Evolutionary conservation across 2,329 filamentous ascomycete genomes (phyloP).

Genomic region (Fusarium buharicum): DNA sequence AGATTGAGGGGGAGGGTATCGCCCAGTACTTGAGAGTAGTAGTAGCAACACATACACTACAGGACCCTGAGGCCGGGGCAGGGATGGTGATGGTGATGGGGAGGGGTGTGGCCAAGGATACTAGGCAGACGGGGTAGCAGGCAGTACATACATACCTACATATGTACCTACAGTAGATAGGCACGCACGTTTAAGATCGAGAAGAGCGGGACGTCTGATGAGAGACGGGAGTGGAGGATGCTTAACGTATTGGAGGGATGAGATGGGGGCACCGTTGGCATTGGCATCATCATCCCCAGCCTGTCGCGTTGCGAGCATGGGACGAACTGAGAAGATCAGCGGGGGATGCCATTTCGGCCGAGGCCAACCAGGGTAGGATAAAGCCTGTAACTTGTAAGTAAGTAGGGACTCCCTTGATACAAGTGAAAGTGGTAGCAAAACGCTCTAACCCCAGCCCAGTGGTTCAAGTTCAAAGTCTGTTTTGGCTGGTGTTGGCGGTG

Average conservation of each 20-base stretch:
- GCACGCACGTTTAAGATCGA: constrained; percentile 34
- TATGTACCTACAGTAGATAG: constrained; percentile 31
- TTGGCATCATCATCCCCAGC: constrained; percentile 44
- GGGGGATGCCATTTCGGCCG: constrained; percentile 42
- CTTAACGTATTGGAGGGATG: constrained; percentile 19
- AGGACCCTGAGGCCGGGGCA: constrained; percentile 40
- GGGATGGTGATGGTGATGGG: constrained; percentile 30
- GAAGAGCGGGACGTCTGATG: constrained; percentile 30
- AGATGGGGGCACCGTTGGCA: constrained; percentile 39
- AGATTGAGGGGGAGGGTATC: constrained; percentile 35
- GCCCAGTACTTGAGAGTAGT: constrained; percentile 38
- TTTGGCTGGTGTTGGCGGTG: constrained; percentile 22
- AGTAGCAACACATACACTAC: not conserved
- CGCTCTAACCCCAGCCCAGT: not conserved
- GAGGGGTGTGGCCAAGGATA: constrained; percentile 23
- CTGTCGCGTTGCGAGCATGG: constrained; percentile 25
- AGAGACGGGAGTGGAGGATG: constrained; percentile 34
- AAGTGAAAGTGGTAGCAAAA: constrained; percentile 4
- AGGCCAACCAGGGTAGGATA: constrained; percentile 29
- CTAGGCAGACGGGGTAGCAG: constrained; percentile 2
- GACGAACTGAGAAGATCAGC: constrained; percentile 42
- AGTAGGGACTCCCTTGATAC: constrained; percentile 30
- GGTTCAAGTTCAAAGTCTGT: constrained; percentile 6
- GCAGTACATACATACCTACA: constrained; percentile 32
- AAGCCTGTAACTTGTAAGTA: not conserved